Conservation (phyloP, 805 yeast species). For the Sugiyamaella chiloensis region DNA sequence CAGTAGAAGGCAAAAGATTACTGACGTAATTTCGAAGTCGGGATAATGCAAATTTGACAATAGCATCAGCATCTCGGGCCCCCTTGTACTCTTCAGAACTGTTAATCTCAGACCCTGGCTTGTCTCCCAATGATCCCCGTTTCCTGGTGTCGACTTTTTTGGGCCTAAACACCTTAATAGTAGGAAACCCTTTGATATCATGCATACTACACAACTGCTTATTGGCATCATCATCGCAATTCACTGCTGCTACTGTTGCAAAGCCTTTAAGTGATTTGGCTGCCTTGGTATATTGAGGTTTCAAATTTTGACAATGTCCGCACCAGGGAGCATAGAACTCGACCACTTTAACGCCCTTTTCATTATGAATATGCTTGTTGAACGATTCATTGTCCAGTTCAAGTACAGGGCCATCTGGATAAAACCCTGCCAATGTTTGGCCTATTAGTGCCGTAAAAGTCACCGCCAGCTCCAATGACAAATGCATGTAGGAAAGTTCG, state of each 20-base stretch:
- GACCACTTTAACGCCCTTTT: slow-evolving; percentile 79
- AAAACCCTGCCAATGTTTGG: slow-evolving; percentile 38
- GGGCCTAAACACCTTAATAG: slow-evolving; percentile 77
- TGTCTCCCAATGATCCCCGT: slow-evolving; percentile 14
- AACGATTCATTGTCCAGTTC: slow-evolving; percentile 51
- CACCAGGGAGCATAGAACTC: slow-evolving; percentile 98
- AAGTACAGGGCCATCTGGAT: slow-evolving; percentile 46
- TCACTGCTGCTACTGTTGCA: slow-evolving; percentile 54
- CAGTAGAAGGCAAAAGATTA: slow-evolving; percentile 21
- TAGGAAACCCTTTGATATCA: slow-evolving; percentile 77
- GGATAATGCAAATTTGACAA: slow-evolving; percentile 28
- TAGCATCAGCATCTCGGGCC: slow-evolving; percentile 27
- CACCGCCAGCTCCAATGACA: no score
- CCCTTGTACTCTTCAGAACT: slow-evolving; percentile 29
- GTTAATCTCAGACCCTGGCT: slow-evolving; percentile 23
- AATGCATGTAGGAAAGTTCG: neutral
- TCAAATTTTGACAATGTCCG: slow-evolving; percentile 88
- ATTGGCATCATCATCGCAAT: slow-evolving; percentile 73
- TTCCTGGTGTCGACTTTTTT: slow-evolving; percentile 45
- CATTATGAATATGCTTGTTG: slow-evolving; percentile 62
- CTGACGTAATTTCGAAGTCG: slow-evolving; percentile 32
- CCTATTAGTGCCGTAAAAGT: no score
- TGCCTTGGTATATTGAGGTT: slow-evolving; percentile 66
- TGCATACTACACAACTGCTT: slow-evolving; percentile 65
- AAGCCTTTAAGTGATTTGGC: slow-evolving; percentile 53